Percentiles rank a stretch among this genome's conserved stretches.
Conservation (phyloP, 164 flowering plant genomes). For the Aristolochia fimbriata region DNA sequence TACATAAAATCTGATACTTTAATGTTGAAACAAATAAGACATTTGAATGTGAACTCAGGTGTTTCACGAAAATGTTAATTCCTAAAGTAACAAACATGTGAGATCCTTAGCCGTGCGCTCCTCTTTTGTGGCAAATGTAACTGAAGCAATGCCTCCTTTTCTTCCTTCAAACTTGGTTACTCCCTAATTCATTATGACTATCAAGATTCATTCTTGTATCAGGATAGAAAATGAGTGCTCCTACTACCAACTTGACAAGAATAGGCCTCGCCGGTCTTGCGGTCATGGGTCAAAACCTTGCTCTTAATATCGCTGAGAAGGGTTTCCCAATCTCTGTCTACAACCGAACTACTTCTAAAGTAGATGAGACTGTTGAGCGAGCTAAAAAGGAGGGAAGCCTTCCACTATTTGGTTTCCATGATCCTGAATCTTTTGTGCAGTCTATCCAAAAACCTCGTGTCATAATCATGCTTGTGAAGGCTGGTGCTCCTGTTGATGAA, state of each 20-base stretch:
- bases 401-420: conserved; percentile 48
- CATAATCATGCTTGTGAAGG: conserved; percentile 68
- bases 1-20: no score
- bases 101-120: no score
- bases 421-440: conserved; percentile 47
- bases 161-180: no score
- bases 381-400: conserved; percentile 51
- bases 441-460: conserved; percentile 59
- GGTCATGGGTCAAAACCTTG: conserved; percentile 73
- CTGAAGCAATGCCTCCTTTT: no score
- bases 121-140: no score
- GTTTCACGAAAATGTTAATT: no score
- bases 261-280: conserved; percentile 74
- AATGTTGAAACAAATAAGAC: no score
- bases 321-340: conserved; percentile 69
- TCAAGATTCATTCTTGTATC: conserved; percentile 1
- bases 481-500: conserved; percentile 72
- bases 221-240: conserved; percentile 22
- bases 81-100: no score
- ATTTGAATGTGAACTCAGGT: no score
- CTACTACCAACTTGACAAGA: conserved; percentile 25
- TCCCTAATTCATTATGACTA: no score
- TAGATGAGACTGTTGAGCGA: conserved; percentile 54
- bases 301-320: conserved; percentile 69
- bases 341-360: conserved; percentile 52